Base-by-base conservation (phyloP, 352 stramenopile genomes). In the Phytophthora rubi region DNA sequence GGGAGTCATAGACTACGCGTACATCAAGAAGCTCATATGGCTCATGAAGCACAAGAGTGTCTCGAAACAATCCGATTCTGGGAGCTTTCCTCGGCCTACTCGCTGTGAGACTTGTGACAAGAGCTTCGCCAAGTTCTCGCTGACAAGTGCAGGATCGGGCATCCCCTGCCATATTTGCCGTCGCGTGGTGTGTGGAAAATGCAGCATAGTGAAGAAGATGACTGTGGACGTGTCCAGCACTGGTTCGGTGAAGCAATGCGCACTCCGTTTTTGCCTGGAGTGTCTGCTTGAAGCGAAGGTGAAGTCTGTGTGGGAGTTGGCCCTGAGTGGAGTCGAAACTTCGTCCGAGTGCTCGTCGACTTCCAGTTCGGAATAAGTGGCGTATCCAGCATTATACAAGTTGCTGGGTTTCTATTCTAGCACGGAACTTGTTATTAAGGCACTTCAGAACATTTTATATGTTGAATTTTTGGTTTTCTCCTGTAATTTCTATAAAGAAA, bases 201-300 rank as follows among this genome's bases (percentile, higher is more conserved):
- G 82, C 63, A 76, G 55, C 9, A 71, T 90, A 0, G 53, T 75
- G 18, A 89, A 89, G 61, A 83, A 81, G 7, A 71, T 89, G 60
- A 79, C 79, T 4, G 65, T 88, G 18, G 78, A 90, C 57, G 61
- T 88, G n/a, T 66, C 73, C 12, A 49, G 18, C 16, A 71, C 76
- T 51, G 65, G 53, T 0, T 55, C 61, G 12, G 63, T 77, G 44
- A 68, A 62, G 10, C 71, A 87, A 18, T 70, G 66, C 4, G 21
- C 68, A 13, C 53, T 88, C 21, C 66, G 74, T 6, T 86, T 88
- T 56, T 90, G 82, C 16, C 60, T 84, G 28, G 68, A 47, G 21
- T 90, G 82, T 61, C 45, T 87, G 1, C 57, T 82, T 10, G 76
- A 85, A 53, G 76, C 76, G 42, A 86, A 85, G 65, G 65, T 81